Percentiles rank a stretch among this genome's conserved stretches.
Evolutionary conservation across 352 stramenopile genomes (phyloP).

Genomic region (Phytophthora parvispora): DNA sequence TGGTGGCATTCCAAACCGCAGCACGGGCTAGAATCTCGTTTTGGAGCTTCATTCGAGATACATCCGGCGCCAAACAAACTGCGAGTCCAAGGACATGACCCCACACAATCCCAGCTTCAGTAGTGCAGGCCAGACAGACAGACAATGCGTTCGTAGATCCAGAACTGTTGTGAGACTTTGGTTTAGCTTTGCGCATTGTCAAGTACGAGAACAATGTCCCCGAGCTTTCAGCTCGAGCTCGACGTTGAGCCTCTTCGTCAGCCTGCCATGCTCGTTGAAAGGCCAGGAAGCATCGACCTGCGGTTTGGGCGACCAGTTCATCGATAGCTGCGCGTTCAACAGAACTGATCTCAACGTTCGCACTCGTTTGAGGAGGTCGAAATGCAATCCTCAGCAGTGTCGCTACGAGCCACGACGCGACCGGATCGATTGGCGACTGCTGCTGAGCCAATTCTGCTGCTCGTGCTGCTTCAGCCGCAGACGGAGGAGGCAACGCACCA

Average conservation of each 20-base stretch:
- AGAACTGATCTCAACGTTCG: constrained; percentile 17
- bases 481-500: constrained; percentile 8
- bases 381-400: constrained; percentile 50
- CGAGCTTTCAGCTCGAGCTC: constrained; percentile 30
- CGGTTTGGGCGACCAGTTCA: constrained; percentile 14
- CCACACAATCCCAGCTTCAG: constrained; percentile 25
- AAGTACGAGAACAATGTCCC: constrained; percentile 65
- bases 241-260: constrained; percentile 47
- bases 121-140: constrained; percentile 24
- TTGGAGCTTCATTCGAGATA: constrained; percentile 43
- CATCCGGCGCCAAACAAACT: constrained; percentile 15
- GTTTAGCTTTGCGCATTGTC: constrained; percentile 32
- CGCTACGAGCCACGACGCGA: constrained; percentile 61
- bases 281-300: constrained; percentile 19
- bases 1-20: constrained; percentile 29
- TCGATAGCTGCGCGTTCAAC: constrained; percentile 15
- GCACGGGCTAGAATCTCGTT: constrained; percentile 41
- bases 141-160: constrained; percentile 7
- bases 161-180: constrained; percentile 5
- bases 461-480: constrained; percentile 17
- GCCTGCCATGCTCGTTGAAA: constrained; percentile 66
- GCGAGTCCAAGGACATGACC: constrained; percentile 29
- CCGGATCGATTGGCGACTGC: constrained; percentile 18
- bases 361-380: constrained; percentile 2
- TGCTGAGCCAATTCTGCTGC: constrained; percentile 20